Evolutionary conservation across 257 asterid genomes (phyloP), one percentile per base, ranked within the genome.

Genomic region (Cordia subcordata): DNA sequence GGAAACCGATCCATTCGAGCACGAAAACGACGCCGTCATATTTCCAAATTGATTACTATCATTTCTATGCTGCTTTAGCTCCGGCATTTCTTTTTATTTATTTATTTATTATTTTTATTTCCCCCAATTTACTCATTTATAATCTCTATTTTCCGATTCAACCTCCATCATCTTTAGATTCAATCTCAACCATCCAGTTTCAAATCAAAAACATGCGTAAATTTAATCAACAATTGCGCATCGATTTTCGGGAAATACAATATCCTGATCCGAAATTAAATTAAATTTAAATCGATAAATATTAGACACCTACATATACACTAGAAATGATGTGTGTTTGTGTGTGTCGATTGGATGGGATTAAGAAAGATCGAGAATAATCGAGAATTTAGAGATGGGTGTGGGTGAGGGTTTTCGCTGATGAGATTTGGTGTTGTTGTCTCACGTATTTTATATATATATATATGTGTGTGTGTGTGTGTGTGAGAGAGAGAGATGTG

Each of bases 1-100:
- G 35, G 35, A 27, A 27, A 27, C 35, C 6, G 35, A 27, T 27
- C 35, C 35, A 27, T 27, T 27, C 35, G 35, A 27, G 35, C 47
- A 42, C 4, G 47, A 42, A 42, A 10, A 10, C 57, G 85, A 65
- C 52, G 58, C 55, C 66, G 80, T 65, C 38, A 11, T 8, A 14
- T 42, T 42, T 8, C 15, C 47, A 3, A 8, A 42, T 42, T 42
- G 47, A 14, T 42, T 42, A 42, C 15, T 14, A 42, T 55, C 59
- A 61, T 78, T 63, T 37, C 76, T 89, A 51, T 75, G 72, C 38
- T 67, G 66, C 73, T 82, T 77, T 75, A 88, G 61, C 61, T 85
- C 96, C 21, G 96, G 99, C 99, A 93, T 93, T 77, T 74, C 68
- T 71, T 70, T 72, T 58, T 68, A n/a, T n/a, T n/a, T n/a, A n/a